Percentiles rank a stretch among this genome's conserved stretches.
Evolutionary conservation across 106 monocot genomes (phyloP).

Genomic region (Phalaenopsis aphrodite): DNA sequence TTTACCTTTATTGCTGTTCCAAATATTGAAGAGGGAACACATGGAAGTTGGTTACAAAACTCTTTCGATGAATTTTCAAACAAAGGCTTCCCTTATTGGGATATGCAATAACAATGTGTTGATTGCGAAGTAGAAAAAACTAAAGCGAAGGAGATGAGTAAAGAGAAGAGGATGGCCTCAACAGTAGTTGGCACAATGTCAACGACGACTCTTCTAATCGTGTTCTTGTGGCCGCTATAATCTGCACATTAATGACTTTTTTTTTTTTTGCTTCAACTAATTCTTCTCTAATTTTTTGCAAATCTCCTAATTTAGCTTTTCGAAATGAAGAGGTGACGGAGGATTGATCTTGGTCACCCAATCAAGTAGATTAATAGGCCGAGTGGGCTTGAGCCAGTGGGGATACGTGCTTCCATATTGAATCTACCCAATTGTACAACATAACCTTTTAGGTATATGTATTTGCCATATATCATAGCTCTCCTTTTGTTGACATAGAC

Average conservation of each 20-base stretch:
- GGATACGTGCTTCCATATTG: not conserved
- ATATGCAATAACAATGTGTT: not conserved
- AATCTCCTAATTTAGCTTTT: not conserved
- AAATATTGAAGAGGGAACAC: not conserved
- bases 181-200: not conserved
- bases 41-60: not conserved
- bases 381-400: not conserved
- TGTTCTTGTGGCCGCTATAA: not conserved
- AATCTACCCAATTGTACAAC: not conserved
- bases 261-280: not conserved
- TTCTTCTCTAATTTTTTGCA: not conserved
- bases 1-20: too few species aligned
- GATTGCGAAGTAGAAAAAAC: not conserved
- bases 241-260: not conserved
- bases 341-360: not conserved
- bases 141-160: not conserved
- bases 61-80: not conserved
- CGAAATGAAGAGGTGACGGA: too few species aligned
- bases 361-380: not conserved
- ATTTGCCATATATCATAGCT: not conserved
- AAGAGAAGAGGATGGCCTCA: not conserved
- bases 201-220: too few species aligned
- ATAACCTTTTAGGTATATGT: not conserved
- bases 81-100: not conserved
- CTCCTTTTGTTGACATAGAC: not conserved